Evolutionary conservation across 73 alveolate genomes (phyloP), one percentile per base, ranked within the genome.

Genomic region (Halteria grandinella): DNA sequence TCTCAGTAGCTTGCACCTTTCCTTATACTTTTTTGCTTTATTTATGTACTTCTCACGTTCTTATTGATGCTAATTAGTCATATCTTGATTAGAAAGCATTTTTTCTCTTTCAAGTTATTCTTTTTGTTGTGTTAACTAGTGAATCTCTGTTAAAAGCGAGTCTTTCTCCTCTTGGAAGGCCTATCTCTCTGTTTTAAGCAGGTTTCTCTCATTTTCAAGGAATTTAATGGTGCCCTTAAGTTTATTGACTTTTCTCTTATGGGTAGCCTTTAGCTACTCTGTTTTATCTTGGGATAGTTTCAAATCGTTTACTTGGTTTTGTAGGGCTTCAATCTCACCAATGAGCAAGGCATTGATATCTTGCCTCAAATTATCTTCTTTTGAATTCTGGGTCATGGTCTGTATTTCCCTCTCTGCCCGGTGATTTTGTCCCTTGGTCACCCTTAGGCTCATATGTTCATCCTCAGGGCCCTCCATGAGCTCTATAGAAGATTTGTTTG

Each of bases 21-120:
- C 39, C 32, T 66, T 66, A 27, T 66, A 66, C 41, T 66, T 66
- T 23, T 66, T 7, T 2, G 47, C 41, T 43, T 66, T 66, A n/a
- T 66, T 18, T 2, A 41, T 4, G 10, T 62, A 27, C 4, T 58
- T 55, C n/a, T n/a, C n/a, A n/a, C n/a, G n/a, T 31, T 27, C 25
- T 58, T 5, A 39, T 39, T 62, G 23, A 40, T 23, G 47, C 4
- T 62, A 10, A 25, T 11, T 39, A n/a, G n/a, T n/a, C n/a, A n/a
- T n/a, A n/a, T 39, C 15, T 39, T 39, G 15, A 39, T 39, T 39
- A 39, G 50, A 39, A 15, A 39, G 10, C 50, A 39, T 39, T 39
- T 39, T 39, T 39, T 11, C 15, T 11, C 10, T 39, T 39, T 39
- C 15, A 11, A 39, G 10, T 39, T 11, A 39, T 39, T 39, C 15